Evolutionary conservation across 2,329 filamentous ascomycete species (phyloP), one percentile per base, ranked within the genome.

Genomic region (Fusarium dlaminii): DNA sequence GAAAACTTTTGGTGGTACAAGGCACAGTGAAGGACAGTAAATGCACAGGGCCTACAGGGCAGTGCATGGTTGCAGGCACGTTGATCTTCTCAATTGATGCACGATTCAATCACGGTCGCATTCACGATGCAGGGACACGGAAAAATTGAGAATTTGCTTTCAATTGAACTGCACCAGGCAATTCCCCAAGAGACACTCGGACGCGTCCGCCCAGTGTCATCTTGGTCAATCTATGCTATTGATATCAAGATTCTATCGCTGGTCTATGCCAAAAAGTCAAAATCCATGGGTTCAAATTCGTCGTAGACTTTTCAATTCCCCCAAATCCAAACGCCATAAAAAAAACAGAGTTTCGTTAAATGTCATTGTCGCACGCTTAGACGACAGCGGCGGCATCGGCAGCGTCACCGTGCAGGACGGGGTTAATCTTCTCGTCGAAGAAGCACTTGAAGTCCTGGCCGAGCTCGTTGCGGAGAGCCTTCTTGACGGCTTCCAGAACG

Each of bases 361-460:
- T 48, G 39, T 51, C 48, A 36, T 37, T n/a, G 22, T 6, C 42
- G 22, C 29, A 18, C 18, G 40, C 36, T 74, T 62, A 78, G n/a
- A 78, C 30, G 34, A 79, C 63, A 46, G 73, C 76, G 22, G 75
- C 77, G 8, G 51, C 65, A 9, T 79, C 77, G 11, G 67, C 83
- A 34, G 74, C 74, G 11, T 58, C 40, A 18, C 85, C 86, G 77
- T 89, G 86, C 22, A 88, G 85, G 46, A 92, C 87, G 40, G 92
- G 92, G 85, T 94, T 94, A 75, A 94, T 88, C 76, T 87, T 87
- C 81, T 92, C 90, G 78, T 92, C 90, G 83, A 92, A 94, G 83
- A 90, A 87, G 82, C 93, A 91, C 85, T 90, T 89, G 85, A 94
- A 94, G 75, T 94, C 91, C 46, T 90, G 79, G n/a, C 92, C 92